Base-by-base conservation (phyloP, 352 stramenopile genomes). In the Thalassiosira livingstoniorum region DNA sequence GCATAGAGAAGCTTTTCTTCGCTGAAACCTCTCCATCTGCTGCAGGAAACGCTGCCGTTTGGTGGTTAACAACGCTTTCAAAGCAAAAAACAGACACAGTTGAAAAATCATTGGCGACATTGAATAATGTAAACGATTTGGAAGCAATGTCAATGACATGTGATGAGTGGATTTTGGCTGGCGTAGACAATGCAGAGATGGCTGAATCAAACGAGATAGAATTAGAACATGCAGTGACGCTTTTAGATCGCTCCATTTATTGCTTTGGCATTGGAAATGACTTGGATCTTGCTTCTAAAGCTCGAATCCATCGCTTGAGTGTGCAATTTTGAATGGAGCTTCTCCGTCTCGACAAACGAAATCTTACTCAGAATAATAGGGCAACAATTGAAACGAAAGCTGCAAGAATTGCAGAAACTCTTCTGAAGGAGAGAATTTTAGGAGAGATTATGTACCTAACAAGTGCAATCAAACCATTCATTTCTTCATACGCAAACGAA, bases 1-100 rank as follows among this genome's bases (percentile, higher is more conserved):
- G 80, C 39, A 87, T 84, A 29, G 74, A 92, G 45, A 71, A 81
- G 18, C 80, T 94, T 25, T 87, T 91, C 35, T 93, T 94, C 76
- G 87, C 73, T 4, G 90, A 94, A 70, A 93, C 90, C 21, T 60
- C 0, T 23, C 42, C 53, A 47, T 90, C 82, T 23, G 23, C 68
- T 32, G 51, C 87, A 31, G 87, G 86, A 11, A 68, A 90, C 75
- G 86, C 87, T 32, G 89, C 85, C 77, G 55, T 88, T 4, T 45
- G 82, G 32, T 91, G 86, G 86, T 42, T 89, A 11, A 89, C 81
- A 18, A 79, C 66, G n/a, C 67, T 37, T 43, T 43, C 57, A 11
- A 65, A 4, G 1, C 29, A n/a, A 45, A 47, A 27, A 65, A n/a
- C 11, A 65, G 57, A 23, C 54, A 43, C 37, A 72, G 3, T 66